These are phyloP conservation scores for Zasmidium angulare DNA, from an alignment of 2,329 filamentous ascomycete species.

Conservation along the genomic window DNA sequence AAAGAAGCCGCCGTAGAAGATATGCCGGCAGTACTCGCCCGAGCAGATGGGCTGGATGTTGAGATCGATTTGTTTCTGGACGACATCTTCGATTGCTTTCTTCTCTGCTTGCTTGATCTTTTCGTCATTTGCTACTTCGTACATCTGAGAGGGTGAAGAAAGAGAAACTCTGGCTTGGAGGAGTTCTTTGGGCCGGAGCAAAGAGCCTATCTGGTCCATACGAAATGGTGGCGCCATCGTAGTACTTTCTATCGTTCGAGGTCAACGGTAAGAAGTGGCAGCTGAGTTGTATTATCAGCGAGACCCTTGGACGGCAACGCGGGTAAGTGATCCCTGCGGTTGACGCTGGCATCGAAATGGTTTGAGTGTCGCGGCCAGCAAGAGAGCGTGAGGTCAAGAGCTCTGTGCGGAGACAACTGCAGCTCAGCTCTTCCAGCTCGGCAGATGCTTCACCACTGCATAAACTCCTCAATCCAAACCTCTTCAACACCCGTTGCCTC, in stretches of 20 bases:
- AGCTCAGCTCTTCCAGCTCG: not conserved
- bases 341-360: no score
- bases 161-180: conserved; percentile 53
- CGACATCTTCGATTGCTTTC: conserved; percentile 62
- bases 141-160: conserved; percentile 12
- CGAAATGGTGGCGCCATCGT: conserved; percentile 57
- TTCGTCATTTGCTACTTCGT: conserved; percentile 14
- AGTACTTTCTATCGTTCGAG: not conserved
- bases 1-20: conserved; percentile 31
- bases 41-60: conserved; percentile 62
- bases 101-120: conserved; percentile 62
- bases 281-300: not conserved
- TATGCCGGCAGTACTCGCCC: conserved; percentile 58
- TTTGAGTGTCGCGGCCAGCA: not conserved
- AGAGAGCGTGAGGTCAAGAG: not conserved
- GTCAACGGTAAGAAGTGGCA: not conserved
- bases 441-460: not conserved
- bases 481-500: not conserved
- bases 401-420: not conserved
- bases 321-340: no score
- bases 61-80: conserved; percentile 61
- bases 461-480: not conserved
- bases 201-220: conserved; percentile 69
- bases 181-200: conserved; percentile 63
- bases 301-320: no score